phyloP scores from a whole-genome alignment of 2,329 filamentous ascomycete genomes.

The Diaporthe vexans region DNA sequence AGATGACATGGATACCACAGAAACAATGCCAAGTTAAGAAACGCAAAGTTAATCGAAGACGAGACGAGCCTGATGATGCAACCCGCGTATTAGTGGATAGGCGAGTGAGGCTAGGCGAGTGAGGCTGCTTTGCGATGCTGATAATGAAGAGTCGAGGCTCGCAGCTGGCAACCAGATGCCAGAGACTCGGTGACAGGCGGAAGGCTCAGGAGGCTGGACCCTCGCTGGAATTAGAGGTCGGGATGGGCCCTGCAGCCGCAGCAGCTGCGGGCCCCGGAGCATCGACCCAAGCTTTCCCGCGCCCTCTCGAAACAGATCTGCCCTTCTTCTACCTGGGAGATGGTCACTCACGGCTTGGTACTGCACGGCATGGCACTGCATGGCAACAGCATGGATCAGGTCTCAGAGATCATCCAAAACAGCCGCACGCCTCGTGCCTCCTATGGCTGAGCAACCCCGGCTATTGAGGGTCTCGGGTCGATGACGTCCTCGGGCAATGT shows the following conservation, averaged over 20 bases:
- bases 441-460: background rate
- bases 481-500: background rate
- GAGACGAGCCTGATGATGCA: background rate
- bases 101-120: conserved; percentile 4
- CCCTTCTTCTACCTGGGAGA: background rate
- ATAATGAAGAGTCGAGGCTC: background rate
- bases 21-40: background rate
- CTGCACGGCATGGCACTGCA: conserved; percentile 20
- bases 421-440: background rate
- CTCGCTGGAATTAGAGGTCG: background rate
- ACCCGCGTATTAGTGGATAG: background rate
- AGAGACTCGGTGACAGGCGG: background rate
- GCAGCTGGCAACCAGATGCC: conserved; percentile 27
- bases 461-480: too few relatives aligned
- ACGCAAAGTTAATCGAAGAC: background rate
- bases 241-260: conserved; percentile 28
- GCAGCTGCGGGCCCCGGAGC: conserved; percentile 18
- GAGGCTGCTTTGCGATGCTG: background rate
- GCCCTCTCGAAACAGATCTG: conserved; percentile 19
- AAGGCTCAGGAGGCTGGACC: background rate
- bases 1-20: background rate
- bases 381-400: conserved; percentile 30
- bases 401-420: conserved; percentile 24
- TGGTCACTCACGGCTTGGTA: background rate
- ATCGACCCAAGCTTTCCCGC: conserved; percentile 7